Base-by-base conservation (phyloP, 139 green algal genomes). In the Medakamo hakoo region DNA sequence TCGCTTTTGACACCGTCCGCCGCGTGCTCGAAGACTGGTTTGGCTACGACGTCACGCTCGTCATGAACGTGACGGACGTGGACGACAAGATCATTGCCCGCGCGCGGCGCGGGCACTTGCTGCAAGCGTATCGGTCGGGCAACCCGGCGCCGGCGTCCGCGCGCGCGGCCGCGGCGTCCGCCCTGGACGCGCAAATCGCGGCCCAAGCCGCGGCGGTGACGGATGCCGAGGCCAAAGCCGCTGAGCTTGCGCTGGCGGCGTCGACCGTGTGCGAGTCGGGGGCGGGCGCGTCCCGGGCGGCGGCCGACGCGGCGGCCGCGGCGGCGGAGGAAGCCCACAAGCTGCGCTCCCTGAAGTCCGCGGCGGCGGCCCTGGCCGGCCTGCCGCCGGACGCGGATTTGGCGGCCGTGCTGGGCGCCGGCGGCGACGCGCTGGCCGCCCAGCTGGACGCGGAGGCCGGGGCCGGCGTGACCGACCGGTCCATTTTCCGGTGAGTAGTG, bases 41-140 rank as follows among this genome's bases (percentile, higher is more conserved):
- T 55, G 82, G 86, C 0, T 98, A 95, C 78, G 82, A 90, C 57
- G 68, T 88, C 23, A 73, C 86, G 28, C 95, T 87, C 61, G 82
- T 94, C 24, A 96, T 98, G 93, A 99, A 99, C 73, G 85, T 99
- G n/a, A 99, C 93, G 1, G 93, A 99, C 69, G 88, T 99, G 40
- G 93, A 99, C 48, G 72, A 78, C 61, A 78, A 78, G 55, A 98
- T 99, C 76, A 97, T 99, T 31, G 65, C 89, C 4, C 68, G 89
- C 2, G 93, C 93, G 5, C 76, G 92, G 3, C 70, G 84, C 2
- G 95, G 94, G 63, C 71, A 95, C 69, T 73, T 98, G 63, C 74
- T 98, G 58, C 40, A 74, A 2, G 55, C 78, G 23, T 98, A 95
- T 65, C 3, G 61, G 27, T 4, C 49, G 60, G 23, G 9, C 40